A percentile compares a stretch with the other conserved stretches of the same genome.
These are phyloP conservation scores for Tetracladium maxilliforme DNA, from an alignment of 2,329 filamentous ascomycete genomes.

Conservation along the genomic window DNA sequence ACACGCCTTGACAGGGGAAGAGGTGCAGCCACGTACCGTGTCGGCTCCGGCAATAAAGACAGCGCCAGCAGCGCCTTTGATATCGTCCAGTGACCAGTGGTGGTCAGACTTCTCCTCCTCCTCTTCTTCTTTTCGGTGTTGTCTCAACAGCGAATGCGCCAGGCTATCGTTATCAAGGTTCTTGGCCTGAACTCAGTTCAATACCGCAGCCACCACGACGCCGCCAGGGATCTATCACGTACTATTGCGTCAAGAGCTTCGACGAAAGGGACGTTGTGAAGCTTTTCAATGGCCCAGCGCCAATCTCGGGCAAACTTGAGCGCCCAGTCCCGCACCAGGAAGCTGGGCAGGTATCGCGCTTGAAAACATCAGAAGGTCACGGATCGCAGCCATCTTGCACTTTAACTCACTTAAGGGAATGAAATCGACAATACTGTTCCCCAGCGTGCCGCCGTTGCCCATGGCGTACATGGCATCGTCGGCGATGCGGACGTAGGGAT, in stretches of 20 bases:
- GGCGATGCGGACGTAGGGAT: slow-evolving; percentile 24
- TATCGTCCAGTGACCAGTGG: slow-evolving; percentile 24
- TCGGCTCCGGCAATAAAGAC: slow-evolving; percentile 27
- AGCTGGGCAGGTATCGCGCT: slow-evolving; percentile 26
- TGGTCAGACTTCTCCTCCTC: too few relatives aligned
- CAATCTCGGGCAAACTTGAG: slow-evolving; percentile 12
- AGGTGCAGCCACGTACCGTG: slow-evolving; percentile 2
- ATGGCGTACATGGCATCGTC: slow-evolving; percentile 11
- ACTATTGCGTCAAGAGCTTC: too few relatives aligned
- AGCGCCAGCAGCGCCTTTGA: slow-evolving; percentile 32
- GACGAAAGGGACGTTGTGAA: slow-evolving; percentile 27
- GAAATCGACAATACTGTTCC: slow-evolving; percentile 26
- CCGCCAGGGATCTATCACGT: slow-evolving; percentile 9
- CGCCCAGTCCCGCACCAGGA: slow-evolving; percentile 11
- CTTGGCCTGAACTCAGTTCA: too few relatives aligned
- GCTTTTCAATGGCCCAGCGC: slow-evolving; percentile 16
- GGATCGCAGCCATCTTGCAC: too few relatives aligned
- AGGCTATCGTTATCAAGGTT: too few relatives aligned
- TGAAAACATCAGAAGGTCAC: too few relatives aligned
- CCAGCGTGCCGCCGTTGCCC: slow-evolving; percentile 13
- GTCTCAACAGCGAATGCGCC: too few relatives aligned
- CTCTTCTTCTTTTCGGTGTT: slow-evolving; percentile 3
- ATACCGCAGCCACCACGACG: slow-evolving; percentile 11
- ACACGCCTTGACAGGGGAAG: slow-evolving; percentile 5
- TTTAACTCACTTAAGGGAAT: slow-evolving; percentile 28